Percentiles rank a stretch among this genome's conserved stretches.
These are phyloP conservation scores for Candida pseudofarinosa DNA, from an alignment of 805 yeast genomes.

Conservation along the genomic window DNA sequence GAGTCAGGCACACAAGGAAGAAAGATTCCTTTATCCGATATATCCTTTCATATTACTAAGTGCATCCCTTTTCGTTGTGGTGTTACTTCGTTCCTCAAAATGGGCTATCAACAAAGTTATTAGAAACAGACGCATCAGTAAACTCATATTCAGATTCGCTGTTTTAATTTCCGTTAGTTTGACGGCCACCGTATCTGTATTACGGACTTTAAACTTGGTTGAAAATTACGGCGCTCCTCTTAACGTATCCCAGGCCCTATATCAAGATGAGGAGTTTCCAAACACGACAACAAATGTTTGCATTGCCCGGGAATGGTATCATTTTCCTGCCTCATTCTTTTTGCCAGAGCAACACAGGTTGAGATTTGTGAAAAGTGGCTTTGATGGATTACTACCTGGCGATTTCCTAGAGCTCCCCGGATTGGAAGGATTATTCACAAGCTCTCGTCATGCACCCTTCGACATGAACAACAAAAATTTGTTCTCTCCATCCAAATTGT, in stretches of 20 bases:
- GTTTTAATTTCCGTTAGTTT: constrained; percentile 27
- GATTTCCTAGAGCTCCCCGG: constrained; percentile 56
- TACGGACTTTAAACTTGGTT: constrained; percentile 58
- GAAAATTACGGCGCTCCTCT: constrained; percentile 74
- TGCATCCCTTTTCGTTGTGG: constrained; percentile 47
- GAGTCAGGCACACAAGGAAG: constrained; percentile 88
- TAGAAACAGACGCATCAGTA: constrained; percentile 8
- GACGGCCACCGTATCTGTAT: constrained; percentile 23
- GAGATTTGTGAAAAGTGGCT: constrained; percentile 69
- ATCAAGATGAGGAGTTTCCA: background rate
- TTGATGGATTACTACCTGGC: constrained; percentile 85
- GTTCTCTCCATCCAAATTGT: constrained; percentile 58
- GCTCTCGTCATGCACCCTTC: constrained; percentile 48
- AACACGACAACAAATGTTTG: constrained; percentile 52
- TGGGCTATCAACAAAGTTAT: constrained; percentile 11
- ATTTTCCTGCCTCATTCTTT: constrained; percentile 85
- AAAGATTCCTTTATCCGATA: constrained; percentile 81
- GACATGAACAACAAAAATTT: constrained; percentile 74
- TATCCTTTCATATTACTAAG: constrained; percentile 65
- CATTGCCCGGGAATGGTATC: constrained; percentile 94
- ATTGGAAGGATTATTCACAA: constrained; percentile 9
- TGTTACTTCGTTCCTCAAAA: background rate
- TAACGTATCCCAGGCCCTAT: constrained; percentile 42
- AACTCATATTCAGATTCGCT: constrained; percentile 5
- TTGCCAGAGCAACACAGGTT: constrained; percentile 61